phyloP scores from a whole-genome alignment of 306 rosid genomes.

The Lotus japonicus region DNA sequence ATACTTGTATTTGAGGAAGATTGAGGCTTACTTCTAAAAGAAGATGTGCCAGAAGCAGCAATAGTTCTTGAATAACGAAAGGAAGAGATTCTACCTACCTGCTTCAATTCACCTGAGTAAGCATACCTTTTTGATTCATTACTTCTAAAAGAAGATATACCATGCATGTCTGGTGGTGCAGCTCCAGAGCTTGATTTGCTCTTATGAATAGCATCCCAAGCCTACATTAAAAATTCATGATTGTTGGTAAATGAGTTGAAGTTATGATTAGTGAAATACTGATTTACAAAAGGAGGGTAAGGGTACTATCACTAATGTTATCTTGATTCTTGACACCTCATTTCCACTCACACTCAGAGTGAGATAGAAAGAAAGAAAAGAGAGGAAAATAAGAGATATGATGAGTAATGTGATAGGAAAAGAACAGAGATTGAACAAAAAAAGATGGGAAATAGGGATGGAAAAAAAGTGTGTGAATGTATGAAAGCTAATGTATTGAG shows the following conservation, averaged over 20 bases:
- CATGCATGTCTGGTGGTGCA: slow-evolving; percentile 43
- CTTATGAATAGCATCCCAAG: slow-evolving; percentile 48
- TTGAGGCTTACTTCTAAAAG: slow-evolving; percentile 46
- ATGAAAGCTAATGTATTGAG: no score
- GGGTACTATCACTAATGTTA: no score
- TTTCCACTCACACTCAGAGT: no score
- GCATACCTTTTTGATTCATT: slow-evolving; percentile 45
- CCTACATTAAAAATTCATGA: slow-evolving; percentile 31
- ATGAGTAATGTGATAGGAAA: not conserved
- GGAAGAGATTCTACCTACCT: slow-evolving; percentile 50
- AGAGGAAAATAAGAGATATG: no score
- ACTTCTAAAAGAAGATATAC: not conserved
- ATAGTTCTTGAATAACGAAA: slow-evolving; percentile 44
- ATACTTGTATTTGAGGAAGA: slow-evolving; percentile 35
- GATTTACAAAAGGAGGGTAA: not conserved
- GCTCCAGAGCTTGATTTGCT: slow-evolving; percentile 35
- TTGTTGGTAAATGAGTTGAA: not conserved
- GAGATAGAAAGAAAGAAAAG: no score
- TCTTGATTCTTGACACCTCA: no score
- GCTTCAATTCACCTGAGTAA: slow-evolving; percentile 50
- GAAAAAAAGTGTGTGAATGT: no score
- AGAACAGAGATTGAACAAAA: no score
- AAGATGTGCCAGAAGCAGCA: slow-evolving; percentile 39
- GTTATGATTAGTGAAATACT: not conserved
- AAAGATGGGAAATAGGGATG: no score